phyloP scores from a whole-genome alignment of 495 filamentous ascomycete species.

The Cercophora samala region DNA sequence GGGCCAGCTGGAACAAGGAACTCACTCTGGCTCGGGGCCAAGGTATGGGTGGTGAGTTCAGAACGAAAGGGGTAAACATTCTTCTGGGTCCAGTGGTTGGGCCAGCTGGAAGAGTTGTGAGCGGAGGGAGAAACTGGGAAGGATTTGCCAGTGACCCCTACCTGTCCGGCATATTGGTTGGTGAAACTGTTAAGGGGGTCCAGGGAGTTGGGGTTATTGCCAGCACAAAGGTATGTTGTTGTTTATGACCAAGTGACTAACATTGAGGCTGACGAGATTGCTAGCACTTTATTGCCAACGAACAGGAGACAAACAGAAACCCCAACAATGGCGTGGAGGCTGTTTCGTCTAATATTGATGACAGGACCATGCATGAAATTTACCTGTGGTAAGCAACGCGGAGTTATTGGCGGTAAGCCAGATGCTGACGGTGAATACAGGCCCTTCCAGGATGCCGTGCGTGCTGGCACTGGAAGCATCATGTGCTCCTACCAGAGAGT shows the following conservation, averaged over 20 bases:
- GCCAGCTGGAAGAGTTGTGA: conserved; percentile 50
- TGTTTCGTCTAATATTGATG: conserved; percentile 61
- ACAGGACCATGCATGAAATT: conserved; percentile 66
- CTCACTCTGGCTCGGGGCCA: conserved; percentile 48
- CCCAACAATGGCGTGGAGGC: conserved; percentile 44
- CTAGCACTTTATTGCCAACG: conserved; percentile 59
- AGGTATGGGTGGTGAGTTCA: conserved; percentile 58
- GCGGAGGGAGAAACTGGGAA: conserved; percentile 59
- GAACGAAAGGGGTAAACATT: conserved; percentile 62
- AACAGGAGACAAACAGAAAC: conserved; percentile 64
- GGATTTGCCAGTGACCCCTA: conserved; percentile 52
- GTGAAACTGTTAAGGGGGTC: conserved; percentile 46
- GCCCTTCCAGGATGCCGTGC: conserved; percentile 64
- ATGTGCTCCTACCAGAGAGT: conserved; percentile 71
- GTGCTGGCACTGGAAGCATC: conserved; percentile 57
- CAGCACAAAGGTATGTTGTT: conserved; percentile 45
- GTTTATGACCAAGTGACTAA: too few species aligned
- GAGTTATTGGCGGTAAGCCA: conserved; percentile 31
- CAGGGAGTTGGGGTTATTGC: conserved; percentile 54
- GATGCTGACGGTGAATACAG: conserved; percentile 22
- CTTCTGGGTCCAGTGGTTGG: conserved; percentile 64
- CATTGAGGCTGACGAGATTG: conserved; percentile 21
- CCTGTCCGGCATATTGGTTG: conserved; percentile 45
- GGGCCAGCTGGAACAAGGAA: conserved; percentile 56
- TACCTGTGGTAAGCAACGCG: conserved; percentile 60